A percentile compares a stretch with the other conserved stretches of the same genome.
Conservation (phyloP, 805 yeast species). For the Saccharomycopsis amapae region DNA sequence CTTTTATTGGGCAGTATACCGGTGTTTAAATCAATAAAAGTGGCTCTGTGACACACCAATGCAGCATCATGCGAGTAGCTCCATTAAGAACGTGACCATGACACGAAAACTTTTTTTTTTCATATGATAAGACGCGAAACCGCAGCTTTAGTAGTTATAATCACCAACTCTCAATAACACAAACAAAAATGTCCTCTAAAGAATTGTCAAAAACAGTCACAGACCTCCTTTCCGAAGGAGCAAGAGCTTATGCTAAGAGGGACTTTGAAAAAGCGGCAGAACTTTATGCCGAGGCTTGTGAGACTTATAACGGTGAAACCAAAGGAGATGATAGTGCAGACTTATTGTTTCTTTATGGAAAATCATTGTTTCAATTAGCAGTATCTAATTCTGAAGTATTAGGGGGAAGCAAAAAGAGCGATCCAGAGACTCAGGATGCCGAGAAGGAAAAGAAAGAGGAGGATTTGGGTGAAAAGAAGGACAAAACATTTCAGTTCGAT, state of each 20-base stretch:
- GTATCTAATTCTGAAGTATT: conserved; percentile 68
- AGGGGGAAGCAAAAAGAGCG: conserved; percentile 40
- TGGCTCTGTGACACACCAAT: too few relatives aligned
- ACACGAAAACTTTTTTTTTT: too few relatives aligned
- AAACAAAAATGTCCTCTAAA: too few relatives aligned
- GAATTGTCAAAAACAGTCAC: conserved; percentile 37
- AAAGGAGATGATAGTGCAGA: conserved; percentile 67
- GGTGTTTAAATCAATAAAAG: too few relatives aligned
- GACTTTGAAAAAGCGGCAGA: conserved; percentile 66
- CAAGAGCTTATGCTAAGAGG: conserved; percentile 56
- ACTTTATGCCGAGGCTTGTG: conserved; percentile 77
- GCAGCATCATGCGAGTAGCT: too few relatives aligned
- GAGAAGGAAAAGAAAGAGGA: conserved; percentile 23
- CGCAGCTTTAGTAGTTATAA: too few relatives aligned
- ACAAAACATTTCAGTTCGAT: conserved; percentile 17
- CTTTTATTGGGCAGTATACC: too few relatives aligned
- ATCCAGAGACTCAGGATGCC: conserved; percentile 12
- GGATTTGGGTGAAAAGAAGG: conserved; percentile 17
- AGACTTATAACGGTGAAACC: conserved; percentile 40
- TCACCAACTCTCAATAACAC: too few relatives aligned
- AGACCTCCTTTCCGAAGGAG: conserved; percentile 51
- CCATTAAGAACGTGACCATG: too few relatives aligned
- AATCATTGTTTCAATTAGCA: conserved; percentile 71
- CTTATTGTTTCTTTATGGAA: conserved; percentile 67
- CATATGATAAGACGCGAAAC: too few relatives aligned